Base-by-base conservation (phyloP, 768 basidiomycete genomes). In the Coprinopsis cinerea region DNA sequence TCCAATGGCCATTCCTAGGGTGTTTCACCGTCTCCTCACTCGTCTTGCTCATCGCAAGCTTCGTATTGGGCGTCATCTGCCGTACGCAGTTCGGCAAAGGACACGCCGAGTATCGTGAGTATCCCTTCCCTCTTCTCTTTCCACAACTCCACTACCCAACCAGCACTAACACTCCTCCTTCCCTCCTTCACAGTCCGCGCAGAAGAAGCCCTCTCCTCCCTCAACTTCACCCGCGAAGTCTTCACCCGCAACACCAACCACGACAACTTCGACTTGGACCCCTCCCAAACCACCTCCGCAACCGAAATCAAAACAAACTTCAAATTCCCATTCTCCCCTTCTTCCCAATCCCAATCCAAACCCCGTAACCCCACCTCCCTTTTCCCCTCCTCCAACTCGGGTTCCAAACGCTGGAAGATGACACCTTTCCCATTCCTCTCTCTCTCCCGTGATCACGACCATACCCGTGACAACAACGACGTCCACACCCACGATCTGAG, bases 41-140 rank as follows among this genome's bases (percentile, higher is more conserved):
- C 54, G 55, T 67, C 9, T 64, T 76, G 7, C 62, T 74, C 30
- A 49, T 67, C 59, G 64, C 69, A 17, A 76, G 70, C 42, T 63
- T 71, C 34, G 59, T 71, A 24, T 66, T 82, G 13, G 78, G 74
- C 6, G 55, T 73, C 45, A 59, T 78, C 22, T 82, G 78, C 56
- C 66, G 74, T 54, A 53, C 69, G 15, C 75, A 79, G 55, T 83
- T 82, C 55, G 75, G 67, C 43, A 70, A 75, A 51, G 82, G 82
- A 0, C 67, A 82, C 11, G 69, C 70, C 0, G 66, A 82, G 48
- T 83, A 80, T 56, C 61, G 81, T 83, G 55, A 53, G 79, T 68
- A 17, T 15, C 37, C 24, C 5, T 49, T 26, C 35, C 36, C 13
- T 23, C 24, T 5, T 36, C 7, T 26, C 30, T 14, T 24, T 34